Base-by-base conservation (phyloP, 225 moss, liverwort and hornwort genomes). In the Sphagnum tenellum region DNA sequence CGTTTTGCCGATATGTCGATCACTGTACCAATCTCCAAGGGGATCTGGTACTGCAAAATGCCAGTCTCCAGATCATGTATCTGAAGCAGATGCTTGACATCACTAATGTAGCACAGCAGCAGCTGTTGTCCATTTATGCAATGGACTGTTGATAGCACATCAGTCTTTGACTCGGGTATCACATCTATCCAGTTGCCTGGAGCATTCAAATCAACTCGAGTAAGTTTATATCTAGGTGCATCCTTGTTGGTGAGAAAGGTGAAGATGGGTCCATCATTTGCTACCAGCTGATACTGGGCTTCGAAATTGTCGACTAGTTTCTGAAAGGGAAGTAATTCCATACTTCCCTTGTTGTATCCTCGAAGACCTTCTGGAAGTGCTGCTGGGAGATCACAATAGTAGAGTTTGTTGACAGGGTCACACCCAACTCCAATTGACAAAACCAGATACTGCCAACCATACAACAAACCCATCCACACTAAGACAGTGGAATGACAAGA, bases 11-110 rank as follows among this genome's bases (percentile, higher is more conserved):
- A 78, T 44, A 77, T 72, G 64, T 47, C 66, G 3, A 69, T 53
- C 6, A 82, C 81, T 3, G 72, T 60, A 14, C 81, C 81, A 56
- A 82, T 82, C 12, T 82, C 81, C 64, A 82, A 65, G 29, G 81
- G 81, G 8, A 82, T 55, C 48, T 71, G 66, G 55, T 75, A 51
- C 2, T 77, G 69, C 54, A 77, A n/a, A 48, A 46, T 49, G 12
- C 81, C 81, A 47, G 78, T 77, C 44, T 78, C 68, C 58, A 82
- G 64, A 61, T 71, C 71, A 54, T 77, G 61, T 48, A 77, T 12
- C 54, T 82, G 78, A 60, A 82, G 81, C 4, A 82, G 69, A 48
- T 82, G 81, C 60, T 82, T 82, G 69, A 82, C 81, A 62, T 82
- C 77, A 68, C 75, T 71, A 49, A 82, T 61, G 67, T 82, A 82